Percentiles rank a stretch among this genome's conserved stretches.
These are phyloP conservation scores for Microbotryum violaceum DNA, from an alignment of 1,284 basidiomycete species.

Conservation along the genomic window DNA sequence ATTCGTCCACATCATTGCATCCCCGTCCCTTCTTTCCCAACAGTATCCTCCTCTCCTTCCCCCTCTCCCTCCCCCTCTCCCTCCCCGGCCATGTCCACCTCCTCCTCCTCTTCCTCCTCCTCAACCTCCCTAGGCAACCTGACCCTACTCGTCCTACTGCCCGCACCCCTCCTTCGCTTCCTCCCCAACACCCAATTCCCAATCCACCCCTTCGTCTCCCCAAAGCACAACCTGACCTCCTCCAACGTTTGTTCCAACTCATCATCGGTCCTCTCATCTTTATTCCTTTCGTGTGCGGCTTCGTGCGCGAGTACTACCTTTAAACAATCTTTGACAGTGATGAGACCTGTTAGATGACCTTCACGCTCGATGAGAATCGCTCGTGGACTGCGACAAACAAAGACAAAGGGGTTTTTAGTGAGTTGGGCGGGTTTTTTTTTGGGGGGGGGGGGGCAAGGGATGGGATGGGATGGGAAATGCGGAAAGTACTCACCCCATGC, in stretches of 20 bases:
- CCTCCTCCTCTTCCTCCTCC: background rate
- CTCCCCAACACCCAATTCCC: background rate
- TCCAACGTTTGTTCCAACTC: slow-evolving; percentile 37
- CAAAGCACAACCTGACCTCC: slow-evolving; percentile 32
- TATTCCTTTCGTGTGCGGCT: background rate
- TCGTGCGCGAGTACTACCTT: slow-evolving; percentile 33
- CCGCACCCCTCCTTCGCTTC: background rate
- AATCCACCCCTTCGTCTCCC: slow-evolving; percentile 6
- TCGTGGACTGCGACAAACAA: slow-evolving; percentile 57
- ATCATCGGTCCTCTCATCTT: slow-evolving; percentile 18
- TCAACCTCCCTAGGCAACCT: background rate
- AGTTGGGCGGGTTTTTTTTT: slow-evolving; percentile 9
- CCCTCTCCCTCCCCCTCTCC: background rate
- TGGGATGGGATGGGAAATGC: background rate
- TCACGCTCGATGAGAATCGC: slow-evolving; percentile 85
- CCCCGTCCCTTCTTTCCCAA: no score
- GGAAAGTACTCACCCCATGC: slow-evolving; percentile 77
- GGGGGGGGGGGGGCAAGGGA: background rate
- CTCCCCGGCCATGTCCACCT: background rate
- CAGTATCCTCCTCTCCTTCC: background rate
- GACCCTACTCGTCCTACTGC: background rate
- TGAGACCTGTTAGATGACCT: slow-evolving; percentile 72
- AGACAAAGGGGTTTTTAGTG: slow-evolving; percentile 2
- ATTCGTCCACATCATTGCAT: no score
- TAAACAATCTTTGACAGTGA: slow-evolving; percentile 94